Conservation (phyloP, 2,329 filamentous ascomycete species). For the Ophiocordyceps sinensis region DNA sequence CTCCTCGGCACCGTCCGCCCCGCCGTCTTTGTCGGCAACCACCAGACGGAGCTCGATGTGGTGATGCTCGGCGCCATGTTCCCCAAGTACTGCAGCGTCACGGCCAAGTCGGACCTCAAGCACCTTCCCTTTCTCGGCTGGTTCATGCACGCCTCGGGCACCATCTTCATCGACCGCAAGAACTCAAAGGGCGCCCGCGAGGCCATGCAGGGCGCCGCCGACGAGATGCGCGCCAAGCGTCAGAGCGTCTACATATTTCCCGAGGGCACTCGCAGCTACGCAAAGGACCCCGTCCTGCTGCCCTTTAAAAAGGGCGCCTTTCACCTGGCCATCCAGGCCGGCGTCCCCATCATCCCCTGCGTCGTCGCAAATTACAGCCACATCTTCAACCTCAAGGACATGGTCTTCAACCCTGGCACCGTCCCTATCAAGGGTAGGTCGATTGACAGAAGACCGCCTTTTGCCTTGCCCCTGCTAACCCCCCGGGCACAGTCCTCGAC, state of each 20-base stretch:
- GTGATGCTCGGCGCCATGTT: conserved; percentile 82
- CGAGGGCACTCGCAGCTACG: conserved; percentile 87
- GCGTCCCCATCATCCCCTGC: conserved; percentile 82
- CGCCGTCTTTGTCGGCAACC: conserved; percentile 85
- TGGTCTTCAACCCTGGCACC: conserved; percentile 51
- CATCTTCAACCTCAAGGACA: conserved; percentile 48
- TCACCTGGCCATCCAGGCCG: conserved; percentile 85
- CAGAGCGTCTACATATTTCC: conserved; percentile 80
- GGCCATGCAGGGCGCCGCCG: conserved; percentile 71
- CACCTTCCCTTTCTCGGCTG: conserved; percentile 75
- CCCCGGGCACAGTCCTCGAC: conserved; percentile 48
- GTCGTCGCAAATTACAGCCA: conserved; percentile 70
- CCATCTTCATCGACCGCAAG: conserved; percentile 88
- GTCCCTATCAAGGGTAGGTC: conserved; percentile 61
- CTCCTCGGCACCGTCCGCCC: conserved; percentile 54
- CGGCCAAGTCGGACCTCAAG: conserved; percentile 75
- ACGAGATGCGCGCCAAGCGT: conserved; percentile 56
- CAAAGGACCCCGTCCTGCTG: conserved; percentile 63
- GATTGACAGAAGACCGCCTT: neutral
- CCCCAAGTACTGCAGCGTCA: conserved; percentile 82
- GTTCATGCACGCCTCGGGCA: conserved; percentile 82
- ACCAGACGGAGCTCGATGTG: conserved; percentile 93
- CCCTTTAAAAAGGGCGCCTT: conserved; percentile 99
- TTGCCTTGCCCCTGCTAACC: neutral
- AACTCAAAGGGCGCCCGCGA: conserved; percentile 71